Conservation (phyloP, 116 monocot species). For the Cymodocea nodosa region DNA sequence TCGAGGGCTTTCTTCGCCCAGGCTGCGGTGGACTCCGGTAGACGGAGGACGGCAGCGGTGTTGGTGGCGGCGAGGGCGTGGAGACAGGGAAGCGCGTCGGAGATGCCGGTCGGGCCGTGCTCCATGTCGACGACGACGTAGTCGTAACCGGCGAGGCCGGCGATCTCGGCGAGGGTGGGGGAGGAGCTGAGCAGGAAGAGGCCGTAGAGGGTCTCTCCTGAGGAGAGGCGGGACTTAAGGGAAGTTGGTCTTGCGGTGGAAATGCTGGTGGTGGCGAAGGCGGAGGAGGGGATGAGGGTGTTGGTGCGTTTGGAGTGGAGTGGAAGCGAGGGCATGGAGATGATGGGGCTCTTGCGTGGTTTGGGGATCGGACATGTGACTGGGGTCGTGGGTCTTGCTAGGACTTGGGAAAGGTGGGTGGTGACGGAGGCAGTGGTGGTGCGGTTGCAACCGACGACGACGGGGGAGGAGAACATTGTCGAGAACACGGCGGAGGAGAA, state of each 20-base stretch:
- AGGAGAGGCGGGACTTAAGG: slow-evolving; percentile 61
- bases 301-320: not conserved
- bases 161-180: slow-evolving; percentile 86
- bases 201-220: slow-evolving; percentile 67
- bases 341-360: not conserved
- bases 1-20: slow-evolving; percentile 94
- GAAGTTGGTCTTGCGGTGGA: not conserved
- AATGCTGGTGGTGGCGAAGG: slow-evolving; percentile 9
- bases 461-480: too few species aligned
- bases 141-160: slow-evolving; percentile 86
- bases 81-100: slow-evolving; percentile 60
- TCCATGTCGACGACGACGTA: slow-evolving; percentile 81
- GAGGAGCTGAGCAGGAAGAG: slow-evolving; percentile 67
- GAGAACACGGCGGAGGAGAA: too few species aligned
- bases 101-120: slow-evolving; percentile 63
- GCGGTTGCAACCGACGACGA: not conserved
- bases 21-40: slow-evolving; percentile 52
- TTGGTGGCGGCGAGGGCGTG: slow-evolving; percentile 53
- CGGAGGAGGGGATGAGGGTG: not conserved
- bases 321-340: not conserved
- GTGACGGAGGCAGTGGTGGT: not conserved
- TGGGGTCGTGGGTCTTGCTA: not conserved
- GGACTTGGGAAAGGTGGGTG: not conserved
- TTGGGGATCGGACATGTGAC: not conserved
- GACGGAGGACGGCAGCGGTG: slow-evolving; percentile 59